These are phyloP conservation scores for Pisolithus thermaeus DNA, from an alignment of 1,284 basidiomycete species.

Conservation along the genomic window DNA sequence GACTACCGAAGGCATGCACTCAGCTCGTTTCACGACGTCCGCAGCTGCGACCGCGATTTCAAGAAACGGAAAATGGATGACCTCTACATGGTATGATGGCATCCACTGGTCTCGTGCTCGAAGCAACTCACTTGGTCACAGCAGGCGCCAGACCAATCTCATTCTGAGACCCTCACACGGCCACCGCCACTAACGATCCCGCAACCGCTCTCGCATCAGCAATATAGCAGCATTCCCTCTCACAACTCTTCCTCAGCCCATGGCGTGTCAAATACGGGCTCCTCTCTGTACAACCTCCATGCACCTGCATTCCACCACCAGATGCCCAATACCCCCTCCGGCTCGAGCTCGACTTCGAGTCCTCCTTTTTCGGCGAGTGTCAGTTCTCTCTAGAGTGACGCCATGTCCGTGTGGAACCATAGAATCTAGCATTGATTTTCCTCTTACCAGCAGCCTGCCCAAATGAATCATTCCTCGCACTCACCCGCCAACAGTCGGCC, in stretches of 20 bases:
- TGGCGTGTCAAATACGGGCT: slow-evolving; percentile 27
- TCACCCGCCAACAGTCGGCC: slow-evolving; percentile 42
- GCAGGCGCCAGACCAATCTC: slow-evolving; percentile 21
- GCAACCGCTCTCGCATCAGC: slow-evolving; percentile 36
- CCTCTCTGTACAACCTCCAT: slow-evolving; percentile 45
- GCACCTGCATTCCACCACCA: slow-evolving; percentile 45
- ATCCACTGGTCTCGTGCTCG: neutral
- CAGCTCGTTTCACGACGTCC: slow-evolving; percentile 37
- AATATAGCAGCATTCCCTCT: slow-evolving; percentile 22
- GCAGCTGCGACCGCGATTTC: slow-evolving; percentile 53
- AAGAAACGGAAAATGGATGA: slow-evolving; percentile 60
- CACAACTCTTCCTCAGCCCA: slow-evolving; percentile 31
- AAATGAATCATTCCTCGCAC: slow-evolving; percentile 48
- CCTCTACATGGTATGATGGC: slow-evolving; percentile 47
- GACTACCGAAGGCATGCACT: slow-evolving; percentile 41
- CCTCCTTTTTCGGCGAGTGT: slow-evolving; percentile 78
- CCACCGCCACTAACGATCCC: slow-evolving; percentile 62
- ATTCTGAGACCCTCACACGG: slow-evolving; percentile 38
- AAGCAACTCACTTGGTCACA: neutral
- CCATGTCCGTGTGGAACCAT: slow-evolving; percentile 20
- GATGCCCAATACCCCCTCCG: slow-evolving; percentile 62
- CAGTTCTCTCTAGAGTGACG: slow-evolving; percentile 31
- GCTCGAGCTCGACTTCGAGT: slow-evolving; percentile 67
- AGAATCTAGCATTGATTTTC: slow-evolving; percentile 47
- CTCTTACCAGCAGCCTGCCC: slow-evolving; percentile 50